Evolutionary conservation across 2,329 filamentous ascomycete species (phyloP), one percentile per base, ranked within the genome.

Genomic region (Delphinella strobiligena): DNA sequence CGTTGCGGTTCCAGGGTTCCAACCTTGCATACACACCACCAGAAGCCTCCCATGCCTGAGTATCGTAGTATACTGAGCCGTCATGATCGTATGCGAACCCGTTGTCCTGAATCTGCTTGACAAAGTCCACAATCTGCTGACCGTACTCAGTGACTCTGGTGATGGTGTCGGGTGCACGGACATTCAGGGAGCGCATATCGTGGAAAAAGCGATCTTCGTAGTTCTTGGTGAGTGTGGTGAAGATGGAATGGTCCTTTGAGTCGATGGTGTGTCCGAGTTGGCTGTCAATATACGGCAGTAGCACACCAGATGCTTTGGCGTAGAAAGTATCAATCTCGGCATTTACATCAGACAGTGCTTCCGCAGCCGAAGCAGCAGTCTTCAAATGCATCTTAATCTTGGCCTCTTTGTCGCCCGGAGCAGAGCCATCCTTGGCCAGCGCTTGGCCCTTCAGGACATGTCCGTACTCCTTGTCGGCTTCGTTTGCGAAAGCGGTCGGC

Each of bases 21-120:
- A 96, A 66, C 38, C 86, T 73, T 3, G 88, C 85, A 55, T 96
- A 96, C 2, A 77, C 74, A 56, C 94, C 87, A 1, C 88, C 87
- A 0, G 76, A 78, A 49, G 77, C 76, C 57, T 95, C 87, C 53
- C 94, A 96, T 0, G 83, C 76, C 4, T 71, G 68, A 47, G 93
- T 95, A 52, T 95, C 89, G 47, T 95, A 96, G 61, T 95, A 95
- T 1, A 96, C 86, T 0, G 85, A 93, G 0, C 87, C 88, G 36
- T 59, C 53, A 44, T 59, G 49, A 38, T 54, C 56, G 54, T 96
- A 96, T 2, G 80, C 89, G 50, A 88, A 95, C 0, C 83, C 82
- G 55, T 94, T 93, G 37, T 81, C 66, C 16, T 93, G 76, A 41
- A 94, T 84, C 47, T 74, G 77, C 52, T 89, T 74, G 0, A 95